Evolutionary conservation across 2,329 filamentous ascomycete species (phyloP).

Genomic region (Phyllosticta citribraziliensis): DNA sequence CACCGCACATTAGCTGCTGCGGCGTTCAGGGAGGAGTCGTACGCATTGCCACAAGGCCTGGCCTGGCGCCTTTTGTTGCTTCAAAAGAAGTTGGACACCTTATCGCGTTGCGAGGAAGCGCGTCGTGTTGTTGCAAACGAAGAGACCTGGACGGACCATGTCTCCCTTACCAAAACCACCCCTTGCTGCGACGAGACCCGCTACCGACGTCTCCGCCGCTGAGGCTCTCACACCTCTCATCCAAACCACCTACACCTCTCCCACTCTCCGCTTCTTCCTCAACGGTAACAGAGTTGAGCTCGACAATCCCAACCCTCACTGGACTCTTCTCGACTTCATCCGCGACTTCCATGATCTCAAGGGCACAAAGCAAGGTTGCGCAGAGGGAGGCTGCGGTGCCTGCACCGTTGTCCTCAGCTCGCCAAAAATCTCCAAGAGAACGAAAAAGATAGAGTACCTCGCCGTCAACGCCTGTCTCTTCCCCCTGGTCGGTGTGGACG

Average conservation of each 20-base stretch:
- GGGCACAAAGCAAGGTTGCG: conserved; percentile 90
- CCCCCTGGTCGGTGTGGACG: conserved; percentile 81
- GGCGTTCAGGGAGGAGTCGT: neutral
- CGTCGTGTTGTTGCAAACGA: neutral
- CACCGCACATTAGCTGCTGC: neutral
- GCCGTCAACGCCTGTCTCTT: conserved; percentile 92
- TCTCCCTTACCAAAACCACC: conserved; percentile 3
- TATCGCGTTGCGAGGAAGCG: neutral
- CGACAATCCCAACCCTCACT: conserved; percentile 78
- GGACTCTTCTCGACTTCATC: conserved; percentile 85
- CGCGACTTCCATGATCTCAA: conserved; percentile 74
- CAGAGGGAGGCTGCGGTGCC: conserved; percentile 89
- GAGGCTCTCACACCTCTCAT: conserved; percentile 54
- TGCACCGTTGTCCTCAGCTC: conserved; percentile 62
- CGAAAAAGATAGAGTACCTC: conserved; percentile 77
- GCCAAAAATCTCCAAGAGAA: conserved; percentile 14
- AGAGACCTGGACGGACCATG: neutral
- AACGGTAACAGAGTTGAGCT: conserved; percentile 81
- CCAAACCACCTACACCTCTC: conserved; percentile 68
- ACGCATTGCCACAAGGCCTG: no score
- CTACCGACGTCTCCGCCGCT: conserved; percentile 15
- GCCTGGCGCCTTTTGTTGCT: no score
- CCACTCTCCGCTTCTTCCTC: conserved; percentile 67
- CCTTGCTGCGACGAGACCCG: neutral
- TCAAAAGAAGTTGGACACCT: neutral